Percentiles rank a stretch among this genome's conserved stretches.
phyloP scores from a whole-genome alignment of 1,139 yeast species.

The Yamadazyma friedrichii region DNA sequence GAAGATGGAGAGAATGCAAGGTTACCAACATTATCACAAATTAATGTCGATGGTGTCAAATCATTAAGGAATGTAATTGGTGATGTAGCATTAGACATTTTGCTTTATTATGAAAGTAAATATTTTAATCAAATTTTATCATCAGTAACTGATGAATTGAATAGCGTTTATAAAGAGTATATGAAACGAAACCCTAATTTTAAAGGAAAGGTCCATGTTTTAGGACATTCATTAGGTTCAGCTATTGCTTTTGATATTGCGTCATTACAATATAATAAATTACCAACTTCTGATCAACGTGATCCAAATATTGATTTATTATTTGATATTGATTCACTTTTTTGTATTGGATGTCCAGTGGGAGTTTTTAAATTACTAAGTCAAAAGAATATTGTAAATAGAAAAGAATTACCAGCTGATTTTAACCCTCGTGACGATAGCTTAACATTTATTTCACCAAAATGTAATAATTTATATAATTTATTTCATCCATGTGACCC shows the following conservation, averaged over 20 bases:
- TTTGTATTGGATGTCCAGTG: conserved; percentile 86
- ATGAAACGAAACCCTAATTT: conserved; percentile 68
- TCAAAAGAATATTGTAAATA: conserved; percentile 50
- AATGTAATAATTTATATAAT: conserved; percentile 65
- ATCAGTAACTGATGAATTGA: conserved; percentile 70
- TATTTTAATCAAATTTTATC: conserved; percentile 62
- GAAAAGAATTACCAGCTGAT: conserved; percentile 23
- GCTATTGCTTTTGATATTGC: conserved; percentile 80
- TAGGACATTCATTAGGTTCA: conserved; percentile 93
- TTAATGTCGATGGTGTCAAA: conserved; percentile 78
- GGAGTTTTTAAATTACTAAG: conserved; percentile 79
- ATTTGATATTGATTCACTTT: conserved; percentile 73
- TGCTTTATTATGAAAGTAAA: conserved; percentile 78
- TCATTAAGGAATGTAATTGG: conserved; percentile 77
- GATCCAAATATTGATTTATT: conserved; percentile 41
- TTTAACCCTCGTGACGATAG: conserved; percentile 18
- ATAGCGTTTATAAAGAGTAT: conserved; percentile 62
- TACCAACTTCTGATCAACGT: conserved; percentile 16
- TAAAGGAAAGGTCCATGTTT: conserved; percentile 72
- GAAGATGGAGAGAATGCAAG: conserved; percentile 32
- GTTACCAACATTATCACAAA: conserved; percentile 65
- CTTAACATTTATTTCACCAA: conserved; percentile 37
- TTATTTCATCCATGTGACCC: conserved; percentile 89
- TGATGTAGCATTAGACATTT: conserved; percentile 82
- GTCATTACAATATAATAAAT: conserved; percentile 49